phyloP scores from a whole-genome alignment of 164 flowering plant species.

The Tinospora cordifolia region DNA sequence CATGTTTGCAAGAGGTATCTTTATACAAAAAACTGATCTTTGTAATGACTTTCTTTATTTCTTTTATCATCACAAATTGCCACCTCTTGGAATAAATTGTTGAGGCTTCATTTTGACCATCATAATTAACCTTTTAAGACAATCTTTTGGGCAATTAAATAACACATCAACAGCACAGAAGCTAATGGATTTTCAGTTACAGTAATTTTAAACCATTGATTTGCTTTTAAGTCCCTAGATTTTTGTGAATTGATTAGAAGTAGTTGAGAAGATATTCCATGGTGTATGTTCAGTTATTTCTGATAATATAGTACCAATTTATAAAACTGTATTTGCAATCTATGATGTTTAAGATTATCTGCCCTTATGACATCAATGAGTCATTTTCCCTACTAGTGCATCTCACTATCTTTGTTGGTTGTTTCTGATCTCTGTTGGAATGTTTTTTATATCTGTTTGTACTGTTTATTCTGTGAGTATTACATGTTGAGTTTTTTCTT shows the following conservation, averaged over 20 bases:
- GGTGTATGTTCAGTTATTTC: too few relatives aligned
- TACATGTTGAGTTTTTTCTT: not conserved
- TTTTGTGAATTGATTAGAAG: too few relatives aligned
- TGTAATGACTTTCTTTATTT: not conserved
- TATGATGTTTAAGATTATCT: too few relatives aligned
- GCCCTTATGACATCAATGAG: too few relatives aligned
- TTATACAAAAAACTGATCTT: not conserved
- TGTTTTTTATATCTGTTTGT: not conserved
- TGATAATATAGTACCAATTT: too few relatives aligned
- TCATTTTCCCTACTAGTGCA: too few relatives aligned
- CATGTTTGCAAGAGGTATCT: constrained; percentile 52
- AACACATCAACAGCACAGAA: not conserved
- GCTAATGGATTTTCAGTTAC: not conserved
- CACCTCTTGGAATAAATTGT: not conserved
- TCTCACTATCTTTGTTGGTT: not conserved
- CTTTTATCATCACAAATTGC: not conserved
- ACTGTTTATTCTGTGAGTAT: not conserved
- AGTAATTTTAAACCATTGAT: too few relatives aligned
- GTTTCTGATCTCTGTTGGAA: not conserved
- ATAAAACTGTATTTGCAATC: too few relatives aligned
- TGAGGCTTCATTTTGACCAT: not conserved
- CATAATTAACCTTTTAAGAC: not conserved
- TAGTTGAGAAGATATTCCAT: too few relatives aligned
- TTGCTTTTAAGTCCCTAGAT: too few relatives aligned
- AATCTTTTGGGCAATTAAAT: not conserved